phyloP scores from a whole-genome alignment of 2,329 filamentous ascomycete genomes.

The Trichoderma harzianum region DNA sequence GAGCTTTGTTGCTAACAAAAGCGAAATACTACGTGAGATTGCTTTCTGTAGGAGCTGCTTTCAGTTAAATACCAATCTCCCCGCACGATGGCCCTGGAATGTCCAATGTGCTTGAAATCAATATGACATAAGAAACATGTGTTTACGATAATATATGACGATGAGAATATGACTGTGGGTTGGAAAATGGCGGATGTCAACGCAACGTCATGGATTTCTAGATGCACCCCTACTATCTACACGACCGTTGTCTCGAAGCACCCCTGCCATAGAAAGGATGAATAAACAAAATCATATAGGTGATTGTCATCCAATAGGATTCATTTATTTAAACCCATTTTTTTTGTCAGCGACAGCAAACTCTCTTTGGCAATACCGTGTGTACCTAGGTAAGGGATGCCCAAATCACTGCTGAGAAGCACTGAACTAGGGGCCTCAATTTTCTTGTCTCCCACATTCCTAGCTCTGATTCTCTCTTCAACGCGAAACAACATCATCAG shows the following conservation, averaged over 20 bases:
- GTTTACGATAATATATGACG: neutral
- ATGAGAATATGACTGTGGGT: neutral
- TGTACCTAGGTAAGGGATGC: too few species aligned
- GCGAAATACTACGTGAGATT: neutral
- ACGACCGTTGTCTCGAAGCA: neutral
- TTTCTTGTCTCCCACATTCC: too few species aligned
- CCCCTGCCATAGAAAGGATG: neutral
- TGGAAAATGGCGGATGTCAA: neutral
- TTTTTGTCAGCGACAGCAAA: too few species aligned
- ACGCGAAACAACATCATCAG: too few species aligned
- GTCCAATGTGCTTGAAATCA: neutral
- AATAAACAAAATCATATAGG: neutral
- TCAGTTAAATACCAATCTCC: neutral
- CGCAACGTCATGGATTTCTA: neutral
- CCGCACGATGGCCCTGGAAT: neutral
- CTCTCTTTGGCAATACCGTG: too few species aligned
- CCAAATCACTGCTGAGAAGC: too few species aligned
- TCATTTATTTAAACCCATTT: neutral
- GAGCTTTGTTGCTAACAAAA: neutral
- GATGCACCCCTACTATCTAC: neutral
- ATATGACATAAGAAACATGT: neutral
- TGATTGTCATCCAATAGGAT: neutral
- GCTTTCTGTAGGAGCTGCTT: neutral
- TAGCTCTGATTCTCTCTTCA: too few species aligned
- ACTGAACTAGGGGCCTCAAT: too few species aligned